Percentiles rank a stretch among this genome's conserved stretches.
These are phyloP conservation scores for Sporothrix curviconia DNA, from an alignment of 2,329 filamentous ascomycete species.

Conservation along the genomic window DNA sequence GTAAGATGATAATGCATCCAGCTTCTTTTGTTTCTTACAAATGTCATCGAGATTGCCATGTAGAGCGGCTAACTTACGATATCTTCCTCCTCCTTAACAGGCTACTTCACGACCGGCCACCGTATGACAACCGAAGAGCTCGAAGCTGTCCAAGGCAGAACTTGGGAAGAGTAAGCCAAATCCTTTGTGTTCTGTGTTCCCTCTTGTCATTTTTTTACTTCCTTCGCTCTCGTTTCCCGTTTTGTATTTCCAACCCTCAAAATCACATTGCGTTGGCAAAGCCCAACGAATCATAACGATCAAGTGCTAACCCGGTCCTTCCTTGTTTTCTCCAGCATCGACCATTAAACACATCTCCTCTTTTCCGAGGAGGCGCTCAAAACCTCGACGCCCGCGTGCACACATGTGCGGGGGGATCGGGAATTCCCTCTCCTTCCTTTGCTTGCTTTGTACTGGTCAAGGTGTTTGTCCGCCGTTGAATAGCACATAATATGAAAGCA, in stretches of 20 bases:
- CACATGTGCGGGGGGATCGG: no score
- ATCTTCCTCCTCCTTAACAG: conserved; percentile 24
- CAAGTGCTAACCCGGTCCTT: conserved; percentile 23
- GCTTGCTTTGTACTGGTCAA: neutral
- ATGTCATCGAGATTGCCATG: no score
- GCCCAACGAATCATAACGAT: conserved; percentile 14
- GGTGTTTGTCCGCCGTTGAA: neutral
- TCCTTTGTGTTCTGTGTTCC: neutral
- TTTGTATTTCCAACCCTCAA: conserved; percentile 14
- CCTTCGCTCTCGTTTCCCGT: neutral
- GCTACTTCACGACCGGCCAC: conserved; percentile 80
- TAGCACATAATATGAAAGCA: neutral
- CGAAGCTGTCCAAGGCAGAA: conserved; percentile 75
- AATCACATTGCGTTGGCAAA: neutral
- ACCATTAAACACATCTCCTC: conserved; percentile 25
- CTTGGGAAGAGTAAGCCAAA: conserved; percentile 75
- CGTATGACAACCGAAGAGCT: conserved; percentile 84
- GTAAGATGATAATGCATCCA: conserved; percentile 40
- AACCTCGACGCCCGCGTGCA: no score
- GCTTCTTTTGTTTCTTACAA: no score
- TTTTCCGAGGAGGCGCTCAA: no score
- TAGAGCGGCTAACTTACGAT: neutral
- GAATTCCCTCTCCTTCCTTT: no score
- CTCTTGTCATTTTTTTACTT: no score
- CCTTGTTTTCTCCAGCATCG: conserved; percentile 18